Base-by-base conservation (phyloP, 2,329 filamentous ascomycete species). In the Pseudogymnoascus sp. region DNA sequence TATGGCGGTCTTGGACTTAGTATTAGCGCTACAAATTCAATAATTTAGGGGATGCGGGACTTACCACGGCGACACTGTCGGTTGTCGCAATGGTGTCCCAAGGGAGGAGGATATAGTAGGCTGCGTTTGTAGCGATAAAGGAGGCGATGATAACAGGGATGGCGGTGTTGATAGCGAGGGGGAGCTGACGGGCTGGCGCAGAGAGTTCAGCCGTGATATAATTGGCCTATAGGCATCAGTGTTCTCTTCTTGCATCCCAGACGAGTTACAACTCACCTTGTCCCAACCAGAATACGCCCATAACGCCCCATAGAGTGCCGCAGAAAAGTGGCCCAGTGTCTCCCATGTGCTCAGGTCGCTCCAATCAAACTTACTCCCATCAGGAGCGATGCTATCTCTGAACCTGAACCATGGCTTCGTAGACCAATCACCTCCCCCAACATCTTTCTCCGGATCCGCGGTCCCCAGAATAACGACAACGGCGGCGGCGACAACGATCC, bases 251-350 rank as follows among this genome's bases (percentile, higher is more conserved):
- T 36, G 44, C 13, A 29, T 10, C 7, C n/a, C 9, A 17, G 42
- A 42, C 4, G 29, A 25, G 61, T 17, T 42, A n/a, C 9, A 58
- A 67, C 77, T 74, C 39, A 82, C 83, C 74, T 86, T 87, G 62
- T 87, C 85, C 85, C 85, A 88, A 0, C 85, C 85, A 0, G 82
- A 84, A 63, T 86, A 88, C 0, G 82, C 84, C 84, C 84, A 88
- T 0, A 87, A 69, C 0, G 82, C 83, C 0, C 80, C 84, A 66
- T 87, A 87, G 0, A 87, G 74, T 0, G 84, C 85, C 1, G 83
- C 79, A 2, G 82, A 84, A 62, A 81, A 81, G 66, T 86, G 81
- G 0, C 84, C 84, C 27, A 86, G 78, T 9, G 82, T 76, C 62
- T 84, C 82, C 85, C 84, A 87, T 29, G 75, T 71, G 4, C 77